Base-by-base conservation (phyloP, 352 stramenopile genomes). In the Globisporangium okanoganense region DNA sequence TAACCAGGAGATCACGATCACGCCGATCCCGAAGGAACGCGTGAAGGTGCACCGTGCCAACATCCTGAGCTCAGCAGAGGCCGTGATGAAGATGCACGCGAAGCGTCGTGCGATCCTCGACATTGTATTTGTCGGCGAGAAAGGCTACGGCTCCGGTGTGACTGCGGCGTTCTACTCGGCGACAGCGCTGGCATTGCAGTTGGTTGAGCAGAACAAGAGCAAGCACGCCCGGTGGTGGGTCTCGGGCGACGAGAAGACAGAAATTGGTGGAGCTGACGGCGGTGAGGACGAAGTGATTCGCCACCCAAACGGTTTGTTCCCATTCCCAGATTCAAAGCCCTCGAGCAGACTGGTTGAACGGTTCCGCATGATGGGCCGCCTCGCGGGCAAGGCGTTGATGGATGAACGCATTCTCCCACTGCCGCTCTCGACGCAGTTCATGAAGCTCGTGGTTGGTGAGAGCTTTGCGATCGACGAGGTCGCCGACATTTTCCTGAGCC, bases 121-220 rank as follows among this genome's bases (percentile, higher is more conserved):
- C 65, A 81, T 95, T 45, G 79, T 94, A 1, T 95, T 95, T 73
- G 73, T 86, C 25, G 86, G 86, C 12, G 86, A 95, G 68, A 91
- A 90, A 48, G 86, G 86, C 10, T 95, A 94, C 58, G 86, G 86
- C 3, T 92, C 86, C 4, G 86, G 86, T 12, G 86, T 95, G 22
- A 95, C 86, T 1, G 86, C 86, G 9, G 82, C 82, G 10, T 95
- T 95, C 55, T 95, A 94, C 62, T 95, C 86, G 24, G 84, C 85
- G 8, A 85, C 79, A 16, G 82, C 86, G 9, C 66, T 87, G 14
- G 84, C 80, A 13, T 56, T 95, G 13, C 86, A 92, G 57, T 70
- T 63, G 5, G 31, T 85, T 5, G 67, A 61, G 41, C 80, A 90
- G 51, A 86, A 88, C 52, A 45, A 66, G 4, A 66, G 71, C 22